Evolutionary conservation across 2,329 filamentous ascomycete genomes (phyloP).

Genomic region (Apiospora koreana): DNA sequence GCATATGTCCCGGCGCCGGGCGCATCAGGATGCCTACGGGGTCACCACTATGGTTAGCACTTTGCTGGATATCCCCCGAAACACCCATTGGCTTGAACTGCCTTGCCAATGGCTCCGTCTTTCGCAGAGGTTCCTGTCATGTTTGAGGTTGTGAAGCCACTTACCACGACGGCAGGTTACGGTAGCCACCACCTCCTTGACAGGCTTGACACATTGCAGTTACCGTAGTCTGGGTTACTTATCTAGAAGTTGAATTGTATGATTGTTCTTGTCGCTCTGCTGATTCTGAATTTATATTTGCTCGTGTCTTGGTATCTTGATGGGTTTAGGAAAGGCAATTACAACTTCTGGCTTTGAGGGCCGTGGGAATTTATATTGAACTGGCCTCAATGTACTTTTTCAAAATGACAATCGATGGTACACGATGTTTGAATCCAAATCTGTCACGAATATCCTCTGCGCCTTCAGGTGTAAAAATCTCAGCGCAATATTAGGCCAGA

Average conservation of each 20-base stretch:
- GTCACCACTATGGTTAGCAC: too few relatives aligned
- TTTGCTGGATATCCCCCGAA: too few relatives aligned
- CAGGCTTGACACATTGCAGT: background rate
- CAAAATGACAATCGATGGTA: background rate
- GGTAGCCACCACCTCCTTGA: background rate
- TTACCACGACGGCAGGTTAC: background rate
- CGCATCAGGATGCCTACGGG: too few relatives aligned
- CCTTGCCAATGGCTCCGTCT: too few relatives aligned
- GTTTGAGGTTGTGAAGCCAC: background rate
- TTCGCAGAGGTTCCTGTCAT: background rate
- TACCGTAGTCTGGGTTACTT: background rate
- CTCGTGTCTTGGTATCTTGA: background rate
- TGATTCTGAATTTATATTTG: background rate
- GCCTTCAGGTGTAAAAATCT: background rate
- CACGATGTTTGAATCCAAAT: background rate
- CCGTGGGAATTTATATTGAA: background rate
- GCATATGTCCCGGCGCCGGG: too few relatives aligned
- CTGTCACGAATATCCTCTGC: background rate
- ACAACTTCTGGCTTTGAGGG: background rate
- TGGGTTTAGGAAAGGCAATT: background rate
- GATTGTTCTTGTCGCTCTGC: background rate
- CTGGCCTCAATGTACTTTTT: too few relatives aligned
- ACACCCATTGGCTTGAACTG: too few relatives aligned
- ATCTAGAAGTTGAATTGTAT: background rate
- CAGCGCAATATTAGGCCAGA: too few relatives aligned